These are phyloP conservation scores for Neospora caninum DNA, from an alignment of 169 alveolate species.

Conservation along the genomic window DNA sequence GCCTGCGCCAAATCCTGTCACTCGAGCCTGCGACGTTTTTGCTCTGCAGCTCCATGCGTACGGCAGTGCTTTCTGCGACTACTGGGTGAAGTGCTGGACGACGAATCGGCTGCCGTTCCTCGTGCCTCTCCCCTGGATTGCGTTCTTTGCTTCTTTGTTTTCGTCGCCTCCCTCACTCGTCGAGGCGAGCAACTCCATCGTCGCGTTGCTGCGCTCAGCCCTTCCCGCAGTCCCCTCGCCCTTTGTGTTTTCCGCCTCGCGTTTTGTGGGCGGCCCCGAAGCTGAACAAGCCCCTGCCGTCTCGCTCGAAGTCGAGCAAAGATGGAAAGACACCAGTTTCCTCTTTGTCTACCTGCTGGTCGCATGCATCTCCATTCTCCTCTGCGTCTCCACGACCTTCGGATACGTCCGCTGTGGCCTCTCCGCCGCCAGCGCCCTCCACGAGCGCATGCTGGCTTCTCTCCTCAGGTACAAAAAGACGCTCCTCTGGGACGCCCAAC, in stretches of 20 bases:
- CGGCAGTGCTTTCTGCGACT: conserved; percentile 7
- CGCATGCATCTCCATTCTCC: not conserved
- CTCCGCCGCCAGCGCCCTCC: not conserved
- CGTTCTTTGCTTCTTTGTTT: not conserved
- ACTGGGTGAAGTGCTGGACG: not conserved
- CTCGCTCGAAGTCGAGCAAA: not conserved
- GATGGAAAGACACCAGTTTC: not conserved
- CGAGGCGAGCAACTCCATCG: not conserved
- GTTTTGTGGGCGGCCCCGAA: not conserved
- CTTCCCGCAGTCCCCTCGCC: not conserved
- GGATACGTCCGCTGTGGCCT: not conserved
- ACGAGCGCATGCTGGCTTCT: not conserved
- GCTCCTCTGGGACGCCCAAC: not conserved
- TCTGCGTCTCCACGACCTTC: not conserved
- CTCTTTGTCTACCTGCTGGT: not conserved
- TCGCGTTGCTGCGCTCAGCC: not conserved
- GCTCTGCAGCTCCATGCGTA: not conserved
- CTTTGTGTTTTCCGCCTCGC: not conserved
- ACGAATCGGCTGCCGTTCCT: not conserved
- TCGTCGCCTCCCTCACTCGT: not conserved
- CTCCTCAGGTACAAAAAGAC: not conserved
- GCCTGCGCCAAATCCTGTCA: no score
- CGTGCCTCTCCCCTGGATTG: not conserved
- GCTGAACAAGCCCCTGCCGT: not conserved
- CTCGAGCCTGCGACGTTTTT: not conserved